A percentile compares a stretch with the other conserved stretches of the same genome.
These are phyloP conservation scores for Boletus reticuloceps DNA, from an alignment of 768 basidiomycete species.

Conservation along the genomic window DNA sequence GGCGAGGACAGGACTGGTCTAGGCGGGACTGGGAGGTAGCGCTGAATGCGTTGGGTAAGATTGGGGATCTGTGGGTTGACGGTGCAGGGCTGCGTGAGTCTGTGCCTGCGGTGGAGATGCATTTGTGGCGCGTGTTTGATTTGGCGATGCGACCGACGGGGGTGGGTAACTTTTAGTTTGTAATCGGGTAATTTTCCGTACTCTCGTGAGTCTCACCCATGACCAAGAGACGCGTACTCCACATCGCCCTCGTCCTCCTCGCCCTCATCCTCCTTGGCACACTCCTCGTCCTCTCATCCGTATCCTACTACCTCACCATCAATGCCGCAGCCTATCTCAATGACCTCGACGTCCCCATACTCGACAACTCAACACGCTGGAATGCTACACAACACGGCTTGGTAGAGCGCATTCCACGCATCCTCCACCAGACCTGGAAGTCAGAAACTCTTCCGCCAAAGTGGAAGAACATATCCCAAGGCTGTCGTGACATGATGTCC, in stretches of 20 bases:
- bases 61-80: conserved; percentile 56
- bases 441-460: conserved; percentile 76
- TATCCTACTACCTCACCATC: conserved; percentile 88
- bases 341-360: conserved; percentile 68
- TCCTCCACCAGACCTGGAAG: conserved; percentile 99
- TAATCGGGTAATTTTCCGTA: background rate
- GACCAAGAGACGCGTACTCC: conserved; percentile 45
- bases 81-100: conserved; percentile 52
- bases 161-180: conserved; percentile 3
- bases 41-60: conserved; percentile 41
- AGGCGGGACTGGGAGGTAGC: conserved; percentile 62
- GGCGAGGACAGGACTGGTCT: conserved; percentile 76
- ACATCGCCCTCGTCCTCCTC: conserved; percentile 53
- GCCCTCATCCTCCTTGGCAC: conserved; percentile 84
- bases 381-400: conserved; percentile 60
- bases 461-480: conserved; percentile 80
- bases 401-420: conserved; percentile 80
- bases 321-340: conserved; percentile 74
- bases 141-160: conserved; percentile 44
- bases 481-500: conserved; percentile 87
- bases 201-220: conserved; percentile 22
- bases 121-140: conserved; percentile 48
- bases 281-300: conserved; percentile 85
- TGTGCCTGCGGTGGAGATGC: conserved; percentile 44
- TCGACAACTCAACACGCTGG: conserved; percentile 54